Base-by-base conservation (phyloP, 768 basidiomycete species). In the Phaffia australis region DNA sequence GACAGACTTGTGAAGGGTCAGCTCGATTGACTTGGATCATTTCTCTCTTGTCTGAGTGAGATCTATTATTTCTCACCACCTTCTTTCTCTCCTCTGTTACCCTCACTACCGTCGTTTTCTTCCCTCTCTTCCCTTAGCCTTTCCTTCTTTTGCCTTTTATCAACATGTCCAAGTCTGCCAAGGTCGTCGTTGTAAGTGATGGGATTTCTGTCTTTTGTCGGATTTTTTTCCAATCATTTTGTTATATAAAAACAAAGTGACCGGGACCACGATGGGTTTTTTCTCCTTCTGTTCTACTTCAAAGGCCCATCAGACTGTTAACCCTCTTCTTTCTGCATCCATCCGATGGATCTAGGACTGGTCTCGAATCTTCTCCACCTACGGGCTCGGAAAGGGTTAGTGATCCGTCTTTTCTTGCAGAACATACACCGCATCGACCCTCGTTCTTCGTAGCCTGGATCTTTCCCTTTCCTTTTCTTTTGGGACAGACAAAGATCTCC, bases 341-440 rank as follows among this genome's bases (percentile, higher is more conserved):
- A 30, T 54, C 52, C 16, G n/a, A 15, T 54, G 23, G 8, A 49
- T 21, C 11, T 58, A 76, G 76, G 76, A 77, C 70, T 77, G 75
- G 75, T 72, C 74, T 70, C 75, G 75, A 69, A 76, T 77, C 73
- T 74, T 74, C 71, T 69, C 71, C 52, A 69, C 71, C 69, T 74
- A 78, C 64, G 78, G 78, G 27, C 72, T 79, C 57, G 76, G 72
- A 70, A 77, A 77, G 71, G 73, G 74, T 73, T 27, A 59, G 70
- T 66, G 42, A 42, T 42, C 35, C 11, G 35, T 42, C 35, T 7
- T 16, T 11, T 18, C 35, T 15, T n/a, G n/a, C 9, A 55, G 11
- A 42, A 42, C 35, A 11, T 42, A 42, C 11, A 42, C 35, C 11
- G 6, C 11, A 23, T 3, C 50, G 48, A 46, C 25, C 32, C 25